Conservation (phyloP, 139 green algal species). For the Dunaliella sp. region DNA sequence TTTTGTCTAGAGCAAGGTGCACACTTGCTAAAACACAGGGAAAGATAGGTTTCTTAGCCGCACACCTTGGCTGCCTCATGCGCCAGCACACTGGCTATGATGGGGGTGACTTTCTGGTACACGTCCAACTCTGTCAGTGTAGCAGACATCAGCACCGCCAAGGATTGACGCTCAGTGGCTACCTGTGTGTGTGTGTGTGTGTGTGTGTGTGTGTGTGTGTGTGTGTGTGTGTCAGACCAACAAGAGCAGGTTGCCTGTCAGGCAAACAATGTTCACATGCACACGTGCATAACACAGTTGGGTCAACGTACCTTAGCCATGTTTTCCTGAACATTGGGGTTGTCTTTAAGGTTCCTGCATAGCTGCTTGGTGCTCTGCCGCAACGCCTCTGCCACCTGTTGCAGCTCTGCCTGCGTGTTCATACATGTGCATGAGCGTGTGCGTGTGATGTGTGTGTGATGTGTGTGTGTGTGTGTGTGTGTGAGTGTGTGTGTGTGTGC, state of each 20-base stretch:
- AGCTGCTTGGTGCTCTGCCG: constrained; percentile 67
- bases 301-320: constrained; percentile 73
- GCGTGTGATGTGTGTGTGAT: no score
- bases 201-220: neutral
- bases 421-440: no score
- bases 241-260: neutral
- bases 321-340: constrained; percentile 79
- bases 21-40: neutral
- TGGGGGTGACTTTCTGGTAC: constrained; percentile 35
- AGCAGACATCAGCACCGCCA: constrained; percentile 59
- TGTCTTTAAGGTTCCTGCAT: constrained; percentile 80
- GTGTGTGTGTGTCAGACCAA: neutral
- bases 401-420: constrained; percentile 61
- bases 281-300: neutral
- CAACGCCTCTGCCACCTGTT: constrained; percentile 64
- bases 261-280: neutral
- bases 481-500: no score
- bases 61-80: constrained; percentile 58
- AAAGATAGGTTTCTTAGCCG: neutral
- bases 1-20: no score
- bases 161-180: constrained; percentile 51
- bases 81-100: constrained; percentile 57
- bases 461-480: no score
- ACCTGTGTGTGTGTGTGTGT: constrained; percentile 30
- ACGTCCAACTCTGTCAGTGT: constrained; percentile 53